Conservation (phyloP, 2,329 filamentous ascomycete species). For the Corynespora cassiicola region DNA sequence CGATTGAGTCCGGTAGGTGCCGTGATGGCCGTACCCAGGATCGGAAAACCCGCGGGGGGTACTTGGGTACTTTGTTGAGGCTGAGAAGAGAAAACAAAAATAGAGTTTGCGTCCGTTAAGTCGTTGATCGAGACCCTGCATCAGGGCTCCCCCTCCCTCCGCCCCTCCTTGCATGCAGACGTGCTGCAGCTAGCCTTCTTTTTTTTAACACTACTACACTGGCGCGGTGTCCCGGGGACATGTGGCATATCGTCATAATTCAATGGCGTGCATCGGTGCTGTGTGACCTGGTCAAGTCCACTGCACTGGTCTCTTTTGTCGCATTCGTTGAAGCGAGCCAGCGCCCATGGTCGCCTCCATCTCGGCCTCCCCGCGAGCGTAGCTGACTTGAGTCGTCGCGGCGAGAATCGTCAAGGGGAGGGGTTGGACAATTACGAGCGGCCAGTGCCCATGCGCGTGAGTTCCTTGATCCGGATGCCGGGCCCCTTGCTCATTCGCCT, state of each 20-base stretch:
- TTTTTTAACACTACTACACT: too few species aligned
- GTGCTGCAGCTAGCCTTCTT: too few species aligned
- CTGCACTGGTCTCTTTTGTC: constrained; percentile 5
- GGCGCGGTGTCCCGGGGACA: too few species aligned
- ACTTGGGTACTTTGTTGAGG: too few species aligned
- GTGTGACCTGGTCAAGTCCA: constrained; percentile 8
- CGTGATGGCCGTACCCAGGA: too few species aligned
- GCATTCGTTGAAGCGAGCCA: neutral
- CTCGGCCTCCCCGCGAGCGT: constrained; percentile 6
- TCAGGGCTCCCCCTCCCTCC: constrained; percentile 8
- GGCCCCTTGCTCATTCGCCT: constrained; percentile 45
- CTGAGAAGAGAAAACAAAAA: too few species aligned
- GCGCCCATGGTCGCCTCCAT: neutral
- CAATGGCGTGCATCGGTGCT: constrained; percentile 4
- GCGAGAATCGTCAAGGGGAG: neutral
- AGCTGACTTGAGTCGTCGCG: constrained; percentile 1
- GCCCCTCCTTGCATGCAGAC: constrained; percentile 3
- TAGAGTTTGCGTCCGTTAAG: constrained; percentile 17
- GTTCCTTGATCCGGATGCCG: constrained; percentile 37
- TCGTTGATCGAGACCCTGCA: constrained; percentile 16
- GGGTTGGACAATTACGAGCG: constrained; percentile 21
- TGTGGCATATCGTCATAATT: constrained; percentile 8
- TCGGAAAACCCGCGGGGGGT: too few species aligned
- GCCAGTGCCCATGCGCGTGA: constrained; percentile 33
- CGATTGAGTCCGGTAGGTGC: too few species aligned